Percentiles rank a stretch among this genome's conserved stretches.
phyloP scores from a whole-genome alignment of 305 asterid genomes.

The Solanum aculeatissimum region DNA sequence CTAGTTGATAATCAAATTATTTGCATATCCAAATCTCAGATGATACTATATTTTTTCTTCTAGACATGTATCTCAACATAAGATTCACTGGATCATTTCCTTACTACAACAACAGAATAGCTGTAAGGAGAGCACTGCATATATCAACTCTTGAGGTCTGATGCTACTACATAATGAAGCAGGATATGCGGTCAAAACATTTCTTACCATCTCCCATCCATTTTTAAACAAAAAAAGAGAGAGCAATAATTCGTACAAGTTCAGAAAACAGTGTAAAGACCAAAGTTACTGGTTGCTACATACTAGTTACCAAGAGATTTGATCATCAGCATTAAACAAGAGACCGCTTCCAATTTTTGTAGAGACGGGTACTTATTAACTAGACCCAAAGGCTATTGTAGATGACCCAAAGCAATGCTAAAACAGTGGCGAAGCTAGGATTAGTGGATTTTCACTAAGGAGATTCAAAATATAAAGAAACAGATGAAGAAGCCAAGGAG shows the following conservation, averaged over 20 bases:
- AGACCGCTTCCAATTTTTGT: not conserved
- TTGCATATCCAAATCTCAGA: not conserved
- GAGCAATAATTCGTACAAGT: not conserved
- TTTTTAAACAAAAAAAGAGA: not conserved
- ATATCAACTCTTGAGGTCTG: not conserved
- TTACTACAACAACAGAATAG: not conserved
- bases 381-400: not conserved
- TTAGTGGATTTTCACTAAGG: not conserved
- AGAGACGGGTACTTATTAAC: not conserved
- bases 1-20: not conserved
- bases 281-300: not conserved
- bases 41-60: not conserved
- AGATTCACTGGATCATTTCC: not conserved
- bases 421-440: not conserved
- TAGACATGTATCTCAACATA: not conserved
- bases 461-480: not conserved
- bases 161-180: not conserved
- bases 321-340: not conserved
- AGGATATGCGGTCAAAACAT: not conserved
- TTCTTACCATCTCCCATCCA: not conserved
- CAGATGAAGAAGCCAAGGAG: not conserved
- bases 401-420: not conserved
- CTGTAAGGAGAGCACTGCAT: not conserved
- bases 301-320: not conserved
- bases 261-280: not conserved